Percentiles rank a stretch among this genome's conserved stretches.
These are phyloP conservation scores for Termitomyces sp. DNA, from an alignment of 768 basidiomycete genomes.

Conservation along the genomic window DNA sequence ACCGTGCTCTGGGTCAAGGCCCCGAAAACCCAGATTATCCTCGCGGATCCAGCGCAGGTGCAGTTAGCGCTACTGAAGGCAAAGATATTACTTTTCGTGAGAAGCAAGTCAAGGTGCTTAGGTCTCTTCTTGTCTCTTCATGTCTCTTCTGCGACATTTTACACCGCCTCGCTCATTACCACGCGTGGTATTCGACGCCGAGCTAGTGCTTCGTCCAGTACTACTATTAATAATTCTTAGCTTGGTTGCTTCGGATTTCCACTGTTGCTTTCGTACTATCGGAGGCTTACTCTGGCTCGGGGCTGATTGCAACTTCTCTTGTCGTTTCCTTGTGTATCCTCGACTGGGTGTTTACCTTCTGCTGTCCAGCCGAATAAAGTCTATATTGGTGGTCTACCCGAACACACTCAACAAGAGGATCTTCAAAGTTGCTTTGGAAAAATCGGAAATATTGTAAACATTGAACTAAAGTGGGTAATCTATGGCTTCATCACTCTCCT, in stretches of 20 bases:
- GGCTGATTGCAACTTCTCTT: conserved; percentile 44
- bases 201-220: conserved; percentile 30
- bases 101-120: conserved; percentile 88
- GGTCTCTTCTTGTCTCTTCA: conserved; percentile 46
- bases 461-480: conserved; percentile 75
- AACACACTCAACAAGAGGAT: conserved; percentile 82
- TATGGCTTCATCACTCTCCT: conserved; percentile 11
- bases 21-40: conserved; percentile 47
- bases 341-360: conserved; percentile 65
- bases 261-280: conserved; percentile 33
- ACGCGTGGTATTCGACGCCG: conserved; percentile 27
- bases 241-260: conserved; percentile 20
- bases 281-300: conserved; percentile 36
- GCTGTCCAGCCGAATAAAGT: conserved; percentile 88
- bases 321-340: conserved; percentile 41
- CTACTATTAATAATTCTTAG: conserved; percentile 32
- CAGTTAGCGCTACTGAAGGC: conserved; percentile 32
- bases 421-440: conserved; percentile 83
- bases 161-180: conserved; percentile 22
- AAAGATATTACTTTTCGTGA: conserved; percentile 55
- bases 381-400: conserved; percentile 86
- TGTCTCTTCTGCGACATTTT: conserved; percentile 22
- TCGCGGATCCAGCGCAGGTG: conserved; percentile 46
- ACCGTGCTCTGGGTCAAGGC: conserved; percentile 39
- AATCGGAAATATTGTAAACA: conserved; percentile 67